Conservation (phyloP, 352 stramenopile genomes). For the Globisporangium mamillatum region DNA sequence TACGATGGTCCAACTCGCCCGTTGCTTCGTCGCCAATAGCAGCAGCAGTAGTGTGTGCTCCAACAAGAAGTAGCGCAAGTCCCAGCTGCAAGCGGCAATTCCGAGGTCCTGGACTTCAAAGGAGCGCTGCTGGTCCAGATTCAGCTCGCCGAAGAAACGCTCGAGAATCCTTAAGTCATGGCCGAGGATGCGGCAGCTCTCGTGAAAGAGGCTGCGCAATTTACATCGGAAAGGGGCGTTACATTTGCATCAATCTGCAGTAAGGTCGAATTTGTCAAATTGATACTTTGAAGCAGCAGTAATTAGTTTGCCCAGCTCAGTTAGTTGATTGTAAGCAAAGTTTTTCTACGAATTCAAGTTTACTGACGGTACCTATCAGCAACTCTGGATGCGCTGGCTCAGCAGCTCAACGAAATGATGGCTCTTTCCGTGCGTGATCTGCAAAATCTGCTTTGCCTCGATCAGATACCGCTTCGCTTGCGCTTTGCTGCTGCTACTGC, state of each 20-base stretch:
- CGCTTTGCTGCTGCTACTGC: background rate
- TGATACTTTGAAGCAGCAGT: too few relatives aligned
- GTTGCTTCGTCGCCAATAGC: too few relatives aligned
- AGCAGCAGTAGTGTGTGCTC: too few relatives aligned
- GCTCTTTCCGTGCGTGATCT: constrained; percentile 48
- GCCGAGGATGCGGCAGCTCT: background rate
- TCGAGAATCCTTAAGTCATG: background rate
- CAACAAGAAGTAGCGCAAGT: too few relatives aligned
- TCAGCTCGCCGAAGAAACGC: background rate
- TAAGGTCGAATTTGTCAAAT: background rate
- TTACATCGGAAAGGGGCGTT: background rate
- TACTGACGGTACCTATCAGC: background rate
- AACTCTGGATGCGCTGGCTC: constrained; percentile 21
- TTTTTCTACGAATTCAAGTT: too few relatives aligned
- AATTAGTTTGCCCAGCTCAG: too few relatives aligned
- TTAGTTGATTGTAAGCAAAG: too few relatives aligned
- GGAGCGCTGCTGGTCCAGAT: background rate
- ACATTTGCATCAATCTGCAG: background rate
- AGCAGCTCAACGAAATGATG: constrained; percentile 47
- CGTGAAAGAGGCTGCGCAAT: background rate
- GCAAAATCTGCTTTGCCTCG: constrained; percentile 43
- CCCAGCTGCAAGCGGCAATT: background rate
- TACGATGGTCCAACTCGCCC: too few relatives aligned
- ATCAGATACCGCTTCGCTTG: constrained; percentile 29
- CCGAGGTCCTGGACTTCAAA: background rate